Percentiles rank a stretch among this genome's conserved stretches.
These are phyloP conservation scores for Oldenlandia corymbosa DNA, from an alignment of 257 asterid genomes.

Conservation along the genomic window DNA sequence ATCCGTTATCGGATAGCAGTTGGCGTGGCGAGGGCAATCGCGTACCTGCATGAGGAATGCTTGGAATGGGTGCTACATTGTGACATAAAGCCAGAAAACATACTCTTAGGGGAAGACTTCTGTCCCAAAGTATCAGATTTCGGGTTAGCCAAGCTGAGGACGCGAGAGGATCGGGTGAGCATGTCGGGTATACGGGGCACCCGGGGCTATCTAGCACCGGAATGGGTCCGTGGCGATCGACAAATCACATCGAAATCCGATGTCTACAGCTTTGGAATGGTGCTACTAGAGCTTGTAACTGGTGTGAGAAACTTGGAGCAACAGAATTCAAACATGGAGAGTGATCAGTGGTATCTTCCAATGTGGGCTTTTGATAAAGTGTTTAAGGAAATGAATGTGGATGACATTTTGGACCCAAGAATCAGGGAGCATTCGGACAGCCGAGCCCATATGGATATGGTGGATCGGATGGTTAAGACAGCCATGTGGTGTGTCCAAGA, in stretches of 20 bases:
- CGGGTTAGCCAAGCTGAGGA: constrained; percentile 73
- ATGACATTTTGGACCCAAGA: constrained; percentile 55
- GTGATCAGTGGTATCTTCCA: constrained; percentile 75
- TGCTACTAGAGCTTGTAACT: constrained; percentile 64
- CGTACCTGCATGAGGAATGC: constrained; percentile 87
- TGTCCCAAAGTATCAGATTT: constrained; percentile 93
- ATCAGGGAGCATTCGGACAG: constrained; percentile 54
- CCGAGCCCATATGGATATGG: constrained; percentile 52
- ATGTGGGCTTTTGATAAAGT: constrained; percentile 76
- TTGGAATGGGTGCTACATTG: constrained; percentile 89
- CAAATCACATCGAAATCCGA: constrained; percentile 81
- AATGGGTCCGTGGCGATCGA: constrained; percentile 54
- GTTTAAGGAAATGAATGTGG: constrained; percentile 53
- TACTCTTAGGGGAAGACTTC: constrained; percentile 73
- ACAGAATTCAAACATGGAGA: constrained; percentile 43
- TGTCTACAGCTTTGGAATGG: constrained; percentile 78
- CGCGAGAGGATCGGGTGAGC: constrained; percentile 60
- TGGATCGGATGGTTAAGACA: constrained; percentile 77
- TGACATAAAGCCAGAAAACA: constrained; percentile 88
- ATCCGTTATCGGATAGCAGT: constrained; percentile 67
- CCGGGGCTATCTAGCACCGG: constrained; percentile 83
- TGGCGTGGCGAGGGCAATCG: constrained; percentile 88
- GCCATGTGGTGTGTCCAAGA: constrained; percentile 94
- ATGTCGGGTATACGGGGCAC: constrained; percentile 68
- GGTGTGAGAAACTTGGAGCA: constrained; percentile 61